phyloP scores from a whole-genome alignment of 2,329 filamentous ascomycete species.

The Pyricularia grisea region DNA sequence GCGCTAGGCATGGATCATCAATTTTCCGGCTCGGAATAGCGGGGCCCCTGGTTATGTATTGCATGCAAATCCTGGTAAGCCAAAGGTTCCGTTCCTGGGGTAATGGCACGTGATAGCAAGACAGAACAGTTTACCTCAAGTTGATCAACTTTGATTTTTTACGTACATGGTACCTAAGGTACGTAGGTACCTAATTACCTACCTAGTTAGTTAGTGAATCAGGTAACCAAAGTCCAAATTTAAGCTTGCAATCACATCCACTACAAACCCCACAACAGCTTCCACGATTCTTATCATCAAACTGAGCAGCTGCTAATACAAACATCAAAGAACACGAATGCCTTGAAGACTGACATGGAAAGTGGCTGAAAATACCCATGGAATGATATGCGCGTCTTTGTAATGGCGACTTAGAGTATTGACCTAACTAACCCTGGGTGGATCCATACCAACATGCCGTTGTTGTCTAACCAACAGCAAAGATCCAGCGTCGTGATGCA shows the following conservation, averaged over 20 bases:
- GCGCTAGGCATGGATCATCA: constrained; percentile 20
- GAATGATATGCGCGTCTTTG: not conserved
- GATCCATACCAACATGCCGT: not conserved
- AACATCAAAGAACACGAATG: too few relatives aligned
- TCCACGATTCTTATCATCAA: not conserved
- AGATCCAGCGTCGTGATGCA: not conserved
- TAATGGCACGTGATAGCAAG: not conserved
- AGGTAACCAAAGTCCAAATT: too few relatives aligned
- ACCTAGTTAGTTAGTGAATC: not conserved
- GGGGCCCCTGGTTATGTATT: not conserved
- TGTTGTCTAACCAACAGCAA: not conserved
- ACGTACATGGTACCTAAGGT: not conserved
- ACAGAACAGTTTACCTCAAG: not conserved
- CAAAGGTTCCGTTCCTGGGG: not conserved
- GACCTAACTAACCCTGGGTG: not conserved
- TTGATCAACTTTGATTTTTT: not conserved
- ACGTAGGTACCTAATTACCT: too few relatives aligned
- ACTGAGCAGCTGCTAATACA: not conserved
- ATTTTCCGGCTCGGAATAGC: constrained; percentile 12
- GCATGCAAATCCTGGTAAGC: not conserved
- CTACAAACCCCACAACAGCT: not conserved
- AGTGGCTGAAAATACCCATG: not conserved
- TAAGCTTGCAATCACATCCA: not conserved
- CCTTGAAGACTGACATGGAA: not conserved
- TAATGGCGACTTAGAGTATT: not conserved